phyloP scores from a whole-genome alignment of 768 basidiomycete genomes.

The Cytidiella melzeri region DNA sequence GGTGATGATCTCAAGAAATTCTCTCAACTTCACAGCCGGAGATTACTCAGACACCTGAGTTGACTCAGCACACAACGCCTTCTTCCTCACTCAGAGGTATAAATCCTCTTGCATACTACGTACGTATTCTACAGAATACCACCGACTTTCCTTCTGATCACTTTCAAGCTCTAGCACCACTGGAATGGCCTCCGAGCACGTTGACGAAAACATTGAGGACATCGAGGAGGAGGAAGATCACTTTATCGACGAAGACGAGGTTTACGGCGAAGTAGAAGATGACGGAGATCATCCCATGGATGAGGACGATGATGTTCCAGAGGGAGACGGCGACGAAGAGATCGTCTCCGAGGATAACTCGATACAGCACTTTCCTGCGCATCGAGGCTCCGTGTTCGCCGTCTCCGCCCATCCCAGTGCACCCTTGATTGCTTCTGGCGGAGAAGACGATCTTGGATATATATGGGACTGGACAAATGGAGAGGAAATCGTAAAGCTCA shows the following conservation, averaged over 20 bases:
- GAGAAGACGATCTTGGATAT: slow-evolving; percentile 92
- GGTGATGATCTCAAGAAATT: not conserved
- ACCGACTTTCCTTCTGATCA: too few species aligned
- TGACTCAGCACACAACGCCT: not conserved
- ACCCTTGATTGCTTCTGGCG: slow-evolving; percentile 84
- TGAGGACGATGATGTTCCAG: slow-evolving; percentile 44
- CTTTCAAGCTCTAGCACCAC: too few species aligned
- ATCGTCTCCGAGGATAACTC: slow-evolving; percentile 50
- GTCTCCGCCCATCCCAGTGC: slow-evolving; percentile 79
- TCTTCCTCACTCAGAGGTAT: not conserved
- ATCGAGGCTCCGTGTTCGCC: slow-evolving; percentile 76
- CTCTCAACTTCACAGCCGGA: not conserved
- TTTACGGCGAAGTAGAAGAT: slow-evolving; percentile 56
- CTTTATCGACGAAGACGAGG: slow-evolving; percentile 62
- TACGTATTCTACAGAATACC: not conserved
- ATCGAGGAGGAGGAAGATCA: slow-evolving; percentile 42
- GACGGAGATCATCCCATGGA: slow-evolving; percentile 62
- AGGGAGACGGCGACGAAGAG: slow-evolving; percentile 19
- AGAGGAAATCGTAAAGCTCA: slow-evolving; percentile 74
- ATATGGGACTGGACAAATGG: slow-evolving; percentile 87
- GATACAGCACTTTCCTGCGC: slow-evolving; percentile 61
- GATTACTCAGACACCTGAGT: not conserved
- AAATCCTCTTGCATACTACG: not conserved
- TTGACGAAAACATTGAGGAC: slow-evolving; percentile 30
- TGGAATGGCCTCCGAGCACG: not conserved